Conservation (phyloP, 768 basidiomycete genomes). For the Thelephora aurantiotincta region DNA sequence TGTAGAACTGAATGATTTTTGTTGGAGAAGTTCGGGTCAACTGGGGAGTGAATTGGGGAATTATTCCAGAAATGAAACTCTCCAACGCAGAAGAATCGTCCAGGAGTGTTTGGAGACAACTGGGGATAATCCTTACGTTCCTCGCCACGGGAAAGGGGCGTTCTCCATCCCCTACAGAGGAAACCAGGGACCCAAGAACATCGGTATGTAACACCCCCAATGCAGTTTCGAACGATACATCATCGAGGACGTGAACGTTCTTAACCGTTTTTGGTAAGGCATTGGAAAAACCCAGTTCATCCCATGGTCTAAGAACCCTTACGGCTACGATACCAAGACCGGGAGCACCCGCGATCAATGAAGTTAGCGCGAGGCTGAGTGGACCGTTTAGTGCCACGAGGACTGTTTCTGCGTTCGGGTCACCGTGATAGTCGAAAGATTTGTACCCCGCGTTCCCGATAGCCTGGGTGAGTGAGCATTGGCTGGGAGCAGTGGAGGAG, state of each 20-base stretch:
- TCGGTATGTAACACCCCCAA: slow-evolving; percentile 62
- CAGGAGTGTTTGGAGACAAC: slow-evolving; percentile 37
- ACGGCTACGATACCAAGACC: slow-evolving; percentile 58
- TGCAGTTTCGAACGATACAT: slow-evolving; percentile 47
- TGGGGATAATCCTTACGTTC: slow-evolving; percentile 44
- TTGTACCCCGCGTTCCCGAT: slow-evolving; percentile 46
- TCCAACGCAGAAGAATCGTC: slow-evolving; percentile 28
- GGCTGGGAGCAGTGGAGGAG: slow-evolving; percentile 21
- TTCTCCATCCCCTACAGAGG: slow-evolving; percentile 11
- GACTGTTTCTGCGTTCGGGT: slow-evolving; percentile 43
- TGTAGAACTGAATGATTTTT: slow-evolving; percentile 48
- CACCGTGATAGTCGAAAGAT: slow-evolving; percentile 69
- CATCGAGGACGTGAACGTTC: slow-evolving; percentile 62
- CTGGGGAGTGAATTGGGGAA: slow-evolving; percentile 13
- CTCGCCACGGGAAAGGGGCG: slow-evolving; percentile 28
- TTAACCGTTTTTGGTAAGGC: slow-evolving; percentile 45
- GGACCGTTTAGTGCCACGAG: slow-evolving; percentile 68
- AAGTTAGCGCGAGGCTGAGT: slow-evolving; percentile 48
- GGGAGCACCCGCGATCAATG: slow-evolving; percentile 25
- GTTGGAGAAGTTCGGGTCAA: slow-evolving; percentile 13
- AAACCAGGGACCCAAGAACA: slow-evolving; percentile 45
- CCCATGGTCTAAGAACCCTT: slow-evolving; percentile 78
- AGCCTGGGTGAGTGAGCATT: slow-evolving; percentile 28
- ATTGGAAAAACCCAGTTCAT: slow-evolving; percentile 42
- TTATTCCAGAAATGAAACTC: slow-evolving; percentile 20